phyloP scores from a whole-genome alignment of 164 flowering plant genomes.

The Cinnamomum chago region DNA sequence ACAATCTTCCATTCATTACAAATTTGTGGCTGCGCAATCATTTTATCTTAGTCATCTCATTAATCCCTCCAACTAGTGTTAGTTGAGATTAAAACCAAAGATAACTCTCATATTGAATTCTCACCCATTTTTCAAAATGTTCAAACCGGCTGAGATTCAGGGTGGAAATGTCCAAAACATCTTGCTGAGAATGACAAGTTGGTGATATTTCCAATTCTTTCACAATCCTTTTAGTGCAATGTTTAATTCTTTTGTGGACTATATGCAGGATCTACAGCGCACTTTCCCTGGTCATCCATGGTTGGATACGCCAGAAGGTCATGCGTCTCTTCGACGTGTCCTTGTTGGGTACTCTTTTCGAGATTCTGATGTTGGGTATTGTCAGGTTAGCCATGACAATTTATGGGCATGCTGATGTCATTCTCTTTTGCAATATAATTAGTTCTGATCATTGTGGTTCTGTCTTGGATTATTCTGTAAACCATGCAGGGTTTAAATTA shows the following conservation, averaged over 20 bases:
- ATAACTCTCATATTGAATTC: too few relatives aligned
- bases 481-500: constrained; percentile 85
- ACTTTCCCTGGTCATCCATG: constrained; percentile 99
- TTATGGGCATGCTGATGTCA: neutral
- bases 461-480: neutral
- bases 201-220: neutral
- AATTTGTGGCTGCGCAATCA: too few relatives aligned
- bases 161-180: neutral
- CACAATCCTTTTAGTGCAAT: neutral
- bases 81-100: too few relatives aligned
- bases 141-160: neutral
- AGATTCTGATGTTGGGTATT: constrained; percentile 96
- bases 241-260: constrained; percentile 3
- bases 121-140: neutral
- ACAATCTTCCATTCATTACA: too few relatives aligned
- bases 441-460: neutral
- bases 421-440: neutral
- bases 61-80: too few relatives aligned
- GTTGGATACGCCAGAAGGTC: constrained; percentile 94
- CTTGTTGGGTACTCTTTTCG: constrained; percentile 95
- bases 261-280: constrained; percentile 78
- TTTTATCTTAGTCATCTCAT: too few relatives aligned
- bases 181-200: neutral
- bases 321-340: constrained; percentile 87
- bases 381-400: constrained; percentile 54